Evolutionary conservation across 805 yeast species (phyloP).

Genomic region (Clavispora asparagi): DNA sequence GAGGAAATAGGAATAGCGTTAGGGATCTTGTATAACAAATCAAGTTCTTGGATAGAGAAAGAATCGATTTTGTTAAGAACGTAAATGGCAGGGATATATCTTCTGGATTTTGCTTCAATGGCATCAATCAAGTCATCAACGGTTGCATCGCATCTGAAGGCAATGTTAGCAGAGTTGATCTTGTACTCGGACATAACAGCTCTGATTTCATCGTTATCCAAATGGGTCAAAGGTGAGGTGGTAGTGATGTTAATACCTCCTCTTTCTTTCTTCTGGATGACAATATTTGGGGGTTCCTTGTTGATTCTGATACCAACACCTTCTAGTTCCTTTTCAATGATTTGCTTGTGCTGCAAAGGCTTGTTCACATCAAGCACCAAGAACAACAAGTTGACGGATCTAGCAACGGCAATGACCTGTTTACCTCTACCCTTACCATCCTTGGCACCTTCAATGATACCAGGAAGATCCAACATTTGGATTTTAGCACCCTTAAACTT

Average conservation of each 20-base stretch:
- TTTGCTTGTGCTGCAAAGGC: slow-evolving; percentile 89
- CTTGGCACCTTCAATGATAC: slow-evolving; percentile 87
- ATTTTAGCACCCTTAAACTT: slow-evolving; percentile 95
- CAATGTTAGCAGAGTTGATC: slow-evolving; percentile 92
- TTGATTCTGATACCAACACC: slow-evolving; percentile 96
- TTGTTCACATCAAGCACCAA: slow-evolving; percentile 94
- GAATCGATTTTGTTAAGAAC: slow-evolving; percentile 95
- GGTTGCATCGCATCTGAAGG: slow-evolving; percentile 95
- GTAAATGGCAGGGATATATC: slow-evolving; percentile 92
- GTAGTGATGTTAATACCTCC: slow-evolving; percentile 95
- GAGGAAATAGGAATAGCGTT: slow-evolving; percentile 96
- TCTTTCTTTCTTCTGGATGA: slow-evolving; percentile 86
- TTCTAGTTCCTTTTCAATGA: slow-evolving; percentile 91
- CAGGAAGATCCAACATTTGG: slow-evolving; percentile 91
- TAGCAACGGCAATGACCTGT: slow-evolving; percentile 98
- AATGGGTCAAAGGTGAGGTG: slow-evolving; percentile 86
- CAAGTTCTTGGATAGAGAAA: slow-evolving; percentile 88
- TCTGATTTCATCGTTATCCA: slow-evolving; percentile 87
- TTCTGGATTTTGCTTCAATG: slow-evolving; percentile 82
- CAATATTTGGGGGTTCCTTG: slow-evolving; percentile 86
- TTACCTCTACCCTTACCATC: slow-evolving; percentile 91
- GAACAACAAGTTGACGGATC: slow-evolving; percentile 90
- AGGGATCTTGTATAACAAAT: slow-evolving; percentile 85
- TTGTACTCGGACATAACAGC: slow-evolving; percentile 96
- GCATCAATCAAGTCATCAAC: slow-evolving; percentile 96